Evolutionary conservation across 108 stramenopile species (phyloP), one percentile per base, ranked within the genome.

Genomic region (Cyclotella baltica): DNA sequence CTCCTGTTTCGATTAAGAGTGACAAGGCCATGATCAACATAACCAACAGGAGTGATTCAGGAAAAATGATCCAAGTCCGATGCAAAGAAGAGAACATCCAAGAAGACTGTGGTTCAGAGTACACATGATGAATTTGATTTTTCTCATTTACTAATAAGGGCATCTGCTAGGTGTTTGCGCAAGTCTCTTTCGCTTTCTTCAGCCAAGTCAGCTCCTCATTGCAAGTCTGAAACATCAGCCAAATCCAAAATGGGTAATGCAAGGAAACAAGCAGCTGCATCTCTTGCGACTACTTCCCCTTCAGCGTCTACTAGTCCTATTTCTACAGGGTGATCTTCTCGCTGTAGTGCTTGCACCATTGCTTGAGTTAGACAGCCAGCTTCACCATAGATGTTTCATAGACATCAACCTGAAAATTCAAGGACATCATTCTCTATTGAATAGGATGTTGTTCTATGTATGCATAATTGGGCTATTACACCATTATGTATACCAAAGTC

Each of bases 81-180:
- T 29, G 29, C 46, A 8, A 31, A 52, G 31, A 75, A 75, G 62
- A 82, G 59, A 48, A 18, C 59, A 22, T 6, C 28, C 23, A 75
- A 71, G 52, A 70, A 73, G 28, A 36, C 35, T 8, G 34, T 22
- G 4, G 35, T 43, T 37, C 46, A 65, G 16, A 56, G 29, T 13
- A 52, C 40, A n/a, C 33, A 53, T 13, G 81, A 82, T 36, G 63
- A 65, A 31, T 71, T 82, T 36, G 69, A 82, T 48, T 75, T 82
- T 67, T 64, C 74, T 19, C 67, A 75, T 47, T 82, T 74, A 8
- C 81, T 74, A 9, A 30, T 51, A 20, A 75, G 58, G 38, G 43
- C 35, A 36, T 27, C 62, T 36, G 37, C 34, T 4, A 47, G 47
- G n/a, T 64, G 64, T n/a, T 72, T 65, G 0, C 23, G 58, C 34